Conservation (phyloP, 352 stramenopile species). For the Phytophthora multivora region DNA sequence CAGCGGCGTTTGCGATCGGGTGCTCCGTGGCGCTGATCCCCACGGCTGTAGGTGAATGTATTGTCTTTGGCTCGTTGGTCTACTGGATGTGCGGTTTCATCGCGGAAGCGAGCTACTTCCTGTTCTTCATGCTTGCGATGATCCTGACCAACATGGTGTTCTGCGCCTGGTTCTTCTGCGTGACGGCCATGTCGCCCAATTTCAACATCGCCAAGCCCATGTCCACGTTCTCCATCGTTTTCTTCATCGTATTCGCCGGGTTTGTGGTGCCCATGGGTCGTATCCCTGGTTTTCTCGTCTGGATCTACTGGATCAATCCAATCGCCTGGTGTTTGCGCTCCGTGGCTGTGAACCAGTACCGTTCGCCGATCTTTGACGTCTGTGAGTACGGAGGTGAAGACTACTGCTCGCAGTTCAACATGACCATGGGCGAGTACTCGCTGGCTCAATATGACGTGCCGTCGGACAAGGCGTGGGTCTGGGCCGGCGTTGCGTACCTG, state of each 20-base stretch:
- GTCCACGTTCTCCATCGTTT: slow-evolving; percentile 34
- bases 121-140: slow-evolving; percentile 31
- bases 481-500: slow-evolving; percentile 27
- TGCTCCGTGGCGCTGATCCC: slow-evolving; percentile 14
- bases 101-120: slow-evolving; percentile 4
- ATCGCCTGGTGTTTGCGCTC: slow-evolving; percentile 46
- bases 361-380: slow-evolving; percentile 27
- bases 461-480: slow-evolving; percentile 36
- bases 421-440: slow-evolving; percentile 39
- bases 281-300: slow-evolving; percentile 16
- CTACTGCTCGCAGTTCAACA: slow-evolving; percentile 31
- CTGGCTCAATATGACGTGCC: slow-evolving; percentile 34
- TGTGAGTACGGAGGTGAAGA: slow-evolving; percentile 31
- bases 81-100: slow-evolving; percentile 89
- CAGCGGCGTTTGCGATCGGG: slow-evolving; percentile 56
- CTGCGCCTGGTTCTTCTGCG: slow-evolving; percentile 30
- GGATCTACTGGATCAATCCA: slow-evolving; percentile 67
- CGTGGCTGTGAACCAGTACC: slow-evolving; percentile 45
- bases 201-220: slow-evolving; percentile 37
- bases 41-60: slow-evolving; percentile 45
- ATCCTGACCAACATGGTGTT: slow-evolving; percentile 24
- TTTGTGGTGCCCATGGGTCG: slow-evolving; percentile 20
- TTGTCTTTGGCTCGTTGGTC: slow-evolving; percentile 78
- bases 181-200: slow-evolving; percentile 33
- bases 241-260: slow-evolving; percentile 29